Evolutionary conservation across 208 protist species (phyloP).

Genomic region (Leishmania lainsoni): DNA sequence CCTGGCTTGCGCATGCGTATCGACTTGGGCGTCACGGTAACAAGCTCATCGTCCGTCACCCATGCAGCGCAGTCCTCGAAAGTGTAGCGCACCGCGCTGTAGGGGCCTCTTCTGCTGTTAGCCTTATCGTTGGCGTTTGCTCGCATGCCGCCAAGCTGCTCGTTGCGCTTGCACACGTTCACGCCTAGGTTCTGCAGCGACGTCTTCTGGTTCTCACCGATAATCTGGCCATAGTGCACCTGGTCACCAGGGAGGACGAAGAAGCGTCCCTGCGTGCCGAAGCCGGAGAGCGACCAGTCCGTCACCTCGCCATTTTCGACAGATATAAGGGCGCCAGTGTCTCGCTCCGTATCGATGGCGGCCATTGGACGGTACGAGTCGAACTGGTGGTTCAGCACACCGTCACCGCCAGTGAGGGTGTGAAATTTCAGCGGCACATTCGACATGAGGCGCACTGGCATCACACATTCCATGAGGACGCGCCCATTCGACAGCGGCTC

Average conservation of each 20-base stretch:
- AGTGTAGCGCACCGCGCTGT: slow-evolving; percentile 54
- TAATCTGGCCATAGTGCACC: slow-evolving; percentile 92
- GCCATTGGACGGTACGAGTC: slow-evolving; percentile 82
- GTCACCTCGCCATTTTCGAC: slow-evolving; percentile 86
- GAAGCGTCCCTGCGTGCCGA: slow-evolving; percentile 80
- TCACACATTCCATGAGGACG: slow-evolving; percentile 83
- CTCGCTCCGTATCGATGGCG: slow-evolving; percentile 60
- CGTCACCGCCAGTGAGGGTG: slow-evolving; percentile 86
- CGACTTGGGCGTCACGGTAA: slow-evolving; percentile 92
- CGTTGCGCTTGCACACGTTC: slow-evolving; percentile 91
- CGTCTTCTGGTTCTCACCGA: slow-evolving; percentile 91
- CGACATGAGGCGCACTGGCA: slow-evolving; percentile 89
- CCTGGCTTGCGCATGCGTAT: slow-evolving; percentile 91
- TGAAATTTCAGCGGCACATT: slow-evolving; percentile 86
- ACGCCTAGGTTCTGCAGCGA: slow-evolving; percentile 87
- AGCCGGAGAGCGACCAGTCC: slow-evolving; percentile 84
- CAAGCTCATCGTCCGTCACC: slow-evolving; percentile 89
- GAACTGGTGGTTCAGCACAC: slow-evolving; percentile 90
- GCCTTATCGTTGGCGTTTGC: slow-evolving; percentile 91
- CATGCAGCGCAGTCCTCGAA: slow-evolving; percentile 92
- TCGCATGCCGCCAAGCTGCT: slow-evolving; percentile 89
- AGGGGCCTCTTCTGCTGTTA: slow-evolving; percentile 60
- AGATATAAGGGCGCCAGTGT: slow-evolving; percentile 89
- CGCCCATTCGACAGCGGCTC: slow-evolving; percentile 76
- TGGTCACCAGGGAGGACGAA: slow-evolving; percentile 85